Conservation (phyloP, 1,284 basidiomycete genomes). For the Fomitopsis palustris region DNA sequence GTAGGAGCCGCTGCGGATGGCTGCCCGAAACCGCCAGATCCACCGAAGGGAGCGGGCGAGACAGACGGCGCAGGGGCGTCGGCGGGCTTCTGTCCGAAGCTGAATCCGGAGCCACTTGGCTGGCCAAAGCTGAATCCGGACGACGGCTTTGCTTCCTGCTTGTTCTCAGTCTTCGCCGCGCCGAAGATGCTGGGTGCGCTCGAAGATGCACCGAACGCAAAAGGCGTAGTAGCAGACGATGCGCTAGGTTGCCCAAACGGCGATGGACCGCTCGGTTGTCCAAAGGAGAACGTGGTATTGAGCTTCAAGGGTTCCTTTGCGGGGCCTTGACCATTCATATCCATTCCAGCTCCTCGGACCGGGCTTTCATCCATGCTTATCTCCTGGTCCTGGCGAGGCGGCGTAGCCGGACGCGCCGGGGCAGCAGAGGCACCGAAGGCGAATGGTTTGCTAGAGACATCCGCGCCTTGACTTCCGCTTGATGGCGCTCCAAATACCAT, state of each 20-base stretch:
- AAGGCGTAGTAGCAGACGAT: slow-evolving; percentile 5
- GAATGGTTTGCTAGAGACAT: slow-evolving; percentile 23
- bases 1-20: slow-evolving; percentile 13
- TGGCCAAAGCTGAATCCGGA: slow-evolving; percentile 18
- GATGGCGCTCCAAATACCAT: slow-evolving; percentile 16
- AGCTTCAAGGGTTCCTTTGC: slow-evolving; percentile 15
- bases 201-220: slow-evolving; percentile 19
- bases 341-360: slow-evolving; percentile 24
- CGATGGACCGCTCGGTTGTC: slow-evolving; percentile 12
- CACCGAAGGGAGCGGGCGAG: slow-evolving; percentile 17
- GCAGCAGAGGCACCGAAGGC: slow-evolving; percentile 17
- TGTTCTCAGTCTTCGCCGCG: slow-evolving; percentile 17
- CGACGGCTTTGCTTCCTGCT: slow-evolving; percentile 14
- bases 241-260: slow-evolving; percentile 20
- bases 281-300: slow-evolving; percentile 18
- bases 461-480: slow-evolving; percentile 14
- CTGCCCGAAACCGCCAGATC: slow-evolving; percentile 20
- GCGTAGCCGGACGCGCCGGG: slow-evolving; percentile 22
- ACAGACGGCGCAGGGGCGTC: slow-evolving; percentile 18
- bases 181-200: slow-evolving; percentile 12
- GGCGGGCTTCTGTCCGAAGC: slow-evolving; percentile 24
- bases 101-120: slow-evolving; percentile 15
- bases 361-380: slow-evolving; percentile 38
- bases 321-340: slow-evolving; percentile 18
- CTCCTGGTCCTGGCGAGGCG: slow-evolving; percentile 27